A percentile compares a stretch with the other conserved stretches of the same genome.
phyloP scores from a whole-genome alignment of 805 yeast genomes.

The Isabelozyma rhagii region DNA sequence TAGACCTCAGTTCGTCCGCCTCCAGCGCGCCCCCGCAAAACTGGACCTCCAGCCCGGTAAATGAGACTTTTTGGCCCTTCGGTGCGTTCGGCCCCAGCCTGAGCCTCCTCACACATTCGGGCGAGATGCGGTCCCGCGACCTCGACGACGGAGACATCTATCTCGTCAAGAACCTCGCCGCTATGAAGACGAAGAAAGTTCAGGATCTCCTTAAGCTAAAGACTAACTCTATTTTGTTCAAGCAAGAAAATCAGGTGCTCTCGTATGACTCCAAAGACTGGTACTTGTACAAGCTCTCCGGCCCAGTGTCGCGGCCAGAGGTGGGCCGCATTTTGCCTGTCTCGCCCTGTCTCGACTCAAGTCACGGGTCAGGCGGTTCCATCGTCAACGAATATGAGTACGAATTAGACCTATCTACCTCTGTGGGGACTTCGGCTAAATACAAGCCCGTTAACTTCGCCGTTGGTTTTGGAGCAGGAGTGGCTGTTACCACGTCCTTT shows the following conservation, averaged over 20 bases:
- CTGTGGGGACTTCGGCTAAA: not conserved
- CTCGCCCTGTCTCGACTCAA: constrained; percentile 9
- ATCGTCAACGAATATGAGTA: constrained; percentile 3
- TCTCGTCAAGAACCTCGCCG: constrained; percentile 1
- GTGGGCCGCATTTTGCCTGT: constrained; percentile 5
- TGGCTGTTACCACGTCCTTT: constrained; percentile 4
- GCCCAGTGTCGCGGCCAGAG: not conserved
- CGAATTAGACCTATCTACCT: not conserved
- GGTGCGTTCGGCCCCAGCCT: too few relatives aligned
- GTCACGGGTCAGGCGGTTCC: constrained; percentile 7
- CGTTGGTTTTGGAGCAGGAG: constrained; percentile 3
- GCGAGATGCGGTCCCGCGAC: not conserved
- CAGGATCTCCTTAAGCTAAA: constrained; percentile 4
- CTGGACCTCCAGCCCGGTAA: too few relatives aligned
- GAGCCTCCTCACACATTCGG: not conserved
- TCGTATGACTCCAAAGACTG: constrained; percentile 6
- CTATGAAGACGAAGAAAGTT: constrained; percentile 3
- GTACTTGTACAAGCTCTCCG: constrained; percentile 4
- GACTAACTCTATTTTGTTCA: constrained; percentile 6
- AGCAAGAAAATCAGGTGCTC: constrained; percentile 1
- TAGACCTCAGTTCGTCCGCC: not conserved
- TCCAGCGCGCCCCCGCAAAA: too few relatives aligned
- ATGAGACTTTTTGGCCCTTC: too few relatives aligned
- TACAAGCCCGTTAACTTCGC: not conserved
- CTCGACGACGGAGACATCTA: not conserved